phyloP scores from a whole-genome alignment of 164 flowering plant species.

The Piper betle region DNA sequence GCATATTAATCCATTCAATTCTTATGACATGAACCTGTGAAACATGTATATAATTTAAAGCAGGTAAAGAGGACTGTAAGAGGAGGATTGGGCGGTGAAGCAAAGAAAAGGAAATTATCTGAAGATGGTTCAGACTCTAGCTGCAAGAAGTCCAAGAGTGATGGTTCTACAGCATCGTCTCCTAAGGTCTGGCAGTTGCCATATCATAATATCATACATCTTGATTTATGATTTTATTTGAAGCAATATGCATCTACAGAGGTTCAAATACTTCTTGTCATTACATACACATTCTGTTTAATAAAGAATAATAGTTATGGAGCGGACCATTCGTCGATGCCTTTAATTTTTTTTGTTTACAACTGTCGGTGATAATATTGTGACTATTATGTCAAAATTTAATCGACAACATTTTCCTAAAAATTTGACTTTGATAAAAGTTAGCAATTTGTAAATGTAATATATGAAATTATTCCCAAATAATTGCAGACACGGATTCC shows the following conservation, averaged over 20 bases:
- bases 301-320: too few species aligned
- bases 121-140: constrained; percentile 25
- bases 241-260: too few species aligned
- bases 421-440: too few species aligned
- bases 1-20: background rate
- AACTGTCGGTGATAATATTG: too few species aligned
- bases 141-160: constrained; percentile 42
- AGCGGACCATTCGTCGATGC: too few species aligned
- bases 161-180: constrained; percentile 31
- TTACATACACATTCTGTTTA: too few species aligned
- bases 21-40: background rate
- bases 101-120: constrained; percentile 47
- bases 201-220: too few species aligned
- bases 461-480: constrained; percentile 7
- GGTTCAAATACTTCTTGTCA: too few species aligned
- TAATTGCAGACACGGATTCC: constrained; percentile 29
- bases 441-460: background rate
- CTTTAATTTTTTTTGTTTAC: too few species aligned
- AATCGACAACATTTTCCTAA: too few species aligned
- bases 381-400: too few species aligned
- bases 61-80: constrained; percentile 28
- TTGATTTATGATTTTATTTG: too few species aligned
- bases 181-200: constrained; percentile 25
- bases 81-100: constrained; percentile 19
- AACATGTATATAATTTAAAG: constrained; percentile 2